Base-by-base conservation (phyloP, 2,329 filamentous ascomycete species). In the Boeremia exigua region DNA sequence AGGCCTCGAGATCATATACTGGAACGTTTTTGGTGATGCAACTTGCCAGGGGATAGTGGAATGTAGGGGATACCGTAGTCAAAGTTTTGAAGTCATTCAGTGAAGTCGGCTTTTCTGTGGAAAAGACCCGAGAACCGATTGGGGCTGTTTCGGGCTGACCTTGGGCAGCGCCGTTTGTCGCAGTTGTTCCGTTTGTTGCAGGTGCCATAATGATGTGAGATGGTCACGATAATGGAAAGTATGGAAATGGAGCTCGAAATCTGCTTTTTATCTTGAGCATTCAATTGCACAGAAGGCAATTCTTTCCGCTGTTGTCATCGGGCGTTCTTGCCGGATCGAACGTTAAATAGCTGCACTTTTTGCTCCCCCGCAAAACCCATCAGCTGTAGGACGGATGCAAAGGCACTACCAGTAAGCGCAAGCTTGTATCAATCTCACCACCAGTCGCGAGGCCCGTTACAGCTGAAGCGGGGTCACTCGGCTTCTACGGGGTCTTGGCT, bases 11-110 rank as follows among this genome's bases (percentile, higher is more conserved):
- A 30, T 82, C 70, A 71, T 87, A 87, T 56, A 86, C 79, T 0
- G 85, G 84, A 3, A 87, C 76, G 59, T 86, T 85, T 34, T 78
- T 71, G 19, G 77, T 49, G 23, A 85, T 73, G 4, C 70, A 57
- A 6, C 65, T 65, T 1, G 82, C 79, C 1, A 84, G 76, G 0
- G 83, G 82, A 53, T 86, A 87, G 4, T 60, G 11, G 9, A 55
- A 7, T 15, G 72, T 63, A 7, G 73, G 67, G 10, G 66, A 75
- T 44, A 78, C 76, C 2, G 76, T 78, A 61, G 79, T 83, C 27
- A 83, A 70, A 2, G 66, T 62, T 55, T 77, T 72, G 63, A 85
- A 81, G 2, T 75, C 72, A 3, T 78, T 65, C 2, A 85, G 60
- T 0, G 77, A 77, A 1, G 78, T 75, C 2, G 74, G 59, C 4